A percentile compares a stretch with the other conserved stretches of the same genome.
Evolutionary conservation across 441 rosid species (phyloP).

Genomic region (Viola pubescens): DNA sequence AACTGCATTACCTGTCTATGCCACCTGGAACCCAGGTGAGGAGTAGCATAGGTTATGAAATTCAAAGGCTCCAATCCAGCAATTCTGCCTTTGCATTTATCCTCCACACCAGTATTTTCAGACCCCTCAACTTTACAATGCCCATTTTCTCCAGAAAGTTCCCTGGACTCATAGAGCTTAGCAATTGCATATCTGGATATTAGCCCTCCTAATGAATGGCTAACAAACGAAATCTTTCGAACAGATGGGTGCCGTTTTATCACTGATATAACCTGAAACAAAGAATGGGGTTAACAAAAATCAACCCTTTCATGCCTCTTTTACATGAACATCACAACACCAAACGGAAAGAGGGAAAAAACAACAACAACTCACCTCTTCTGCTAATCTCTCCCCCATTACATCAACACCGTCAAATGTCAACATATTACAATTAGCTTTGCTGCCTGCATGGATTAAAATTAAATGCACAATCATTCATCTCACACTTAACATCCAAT

Average conservation of each 20-base stretch:
- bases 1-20: slow-evolving; percentile 63
- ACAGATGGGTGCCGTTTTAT: slow-evolving; percentile 44
- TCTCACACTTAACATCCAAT: neutral
- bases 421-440: slow-evolving; percentile 37
- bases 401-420: slow-evolving; percentile 86
- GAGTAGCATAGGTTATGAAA: slow-evolving; percentile 80
- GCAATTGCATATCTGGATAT: slow-evolving; percentile 83
- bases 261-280: slow-evolving; percentile 52
- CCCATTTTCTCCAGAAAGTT: slow-evolving; percentile 33
- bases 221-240: slow-evolving; percentile 64
- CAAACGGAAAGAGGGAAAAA: slow-evolving; percentile 8
- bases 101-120: slow-evolving; percentile 25
- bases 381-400: slow-evolving; percentile 88
- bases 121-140: slow-evolving; percentile 18
- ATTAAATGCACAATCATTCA: neutral
- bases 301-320: neutral
- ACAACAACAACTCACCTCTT: slow-evolving; percentile 46
- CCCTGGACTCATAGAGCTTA: slow-evolving; percentile 44
- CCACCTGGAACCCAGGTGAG: slow-evolving; percentile 88
- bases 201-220: slow-evolving; percentile 88
- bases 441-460: slow-evolving; percentile 55
- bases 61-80: slow-evolving; percentile 75
- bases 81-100: slow-evolving; percentile 40
- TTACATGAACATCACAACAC: neutral
- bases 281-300: slow-evolving; percentile 17